Evolutionary conservation across 805 yeast species (phyloP).

Genomic region (Saccharomycopsis fodiens): DNA sequence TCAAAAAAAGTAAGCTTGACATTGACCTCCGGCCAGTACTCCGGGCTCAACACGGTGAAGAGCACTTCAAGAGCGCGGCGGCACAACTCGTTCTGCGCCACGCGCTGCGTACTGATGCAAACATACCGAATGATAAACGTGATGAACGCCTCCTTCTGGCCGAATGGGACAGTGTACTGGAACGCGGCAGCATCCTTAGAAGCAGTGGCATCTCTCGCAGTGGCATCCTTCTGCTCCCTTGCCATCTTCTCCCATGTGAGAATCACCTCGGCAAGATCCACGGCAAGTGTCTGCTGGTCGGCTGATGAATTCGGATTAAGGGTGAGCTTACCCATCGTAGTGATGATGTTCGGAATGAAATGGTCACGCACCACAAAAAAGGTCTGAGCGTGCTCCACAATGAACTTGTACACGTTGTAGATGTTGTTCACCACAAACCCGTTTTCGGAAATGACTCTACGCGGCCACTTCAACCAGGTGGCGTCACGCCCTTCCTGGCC

Average conservation of each 20-base stretch:
- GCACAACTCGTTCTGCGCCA: conserved; percentile 79
- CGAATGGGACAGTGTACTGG: conserved; percentile 56
- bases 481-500: conserved; percentile 29
- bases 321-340: conserved; percentile 87
- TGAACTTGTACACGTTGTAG: conserved; percentile 85
- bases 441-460: conserved; percentile 85
- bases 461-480: conserved; percentile 88
- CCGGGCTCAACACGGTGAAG: conserved; percentile 61
- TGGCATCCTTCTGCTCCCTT: conserved; percentile 9
- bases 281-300: conserved; percentile 79
- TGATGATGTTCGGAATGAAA: conserved; percentile 79
- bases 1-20: conserved; percentile 84
- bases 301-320: conserved; percentile 67
- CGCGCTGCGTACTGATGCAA: conserved; percentile 78
- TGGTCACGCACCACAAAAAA: conserved; percentile 85
- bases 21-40: conserved; percentile 83
- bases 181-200: conserved; percentile 38
- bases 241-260: conserved; percentile 75
- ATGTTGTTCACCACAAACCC: conserved; percentile 61
- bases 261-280: conserved; percentile 81
- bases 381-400: conserved; percentile 76
- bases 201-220: conserved; percentile 20
- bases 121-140: conserved; percentile 83
- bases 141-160: conserved; percentile 82
- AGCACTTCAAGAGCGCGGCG: conserved; percentile 73